These are phyloP conservation scores for Cyberlindnera maclurae DNA, from an alignment of 805 yeast genomes.

Conservation along the genomic window DNA sequence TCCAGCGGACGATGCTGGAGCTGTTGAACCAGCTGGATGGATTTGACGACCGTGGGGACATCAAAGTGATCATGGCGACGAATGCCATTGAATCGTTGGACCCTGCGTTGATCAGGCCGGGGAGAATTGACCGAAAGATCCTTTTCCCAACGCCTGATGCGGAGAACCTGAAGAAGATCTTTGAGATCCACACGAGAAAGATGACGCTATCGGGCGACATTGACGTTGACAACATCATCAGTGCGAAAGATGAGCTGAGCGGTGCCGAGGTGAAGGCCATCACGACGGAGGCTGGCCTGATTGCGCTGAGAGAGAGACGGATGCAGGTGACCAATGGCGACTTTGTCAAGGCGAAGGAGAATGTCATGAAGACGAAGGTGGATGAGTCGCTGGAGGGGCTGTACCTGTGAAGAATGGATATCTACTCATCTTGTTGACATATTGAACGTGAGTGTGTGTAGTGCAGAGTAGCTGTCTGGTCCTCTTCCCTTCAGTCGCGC, in stretches of 20 bases:
- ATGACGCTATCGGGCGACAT: constrained; percentile 88
- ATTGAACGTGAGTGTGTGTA: no score
- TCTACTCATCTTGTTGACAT: no score
- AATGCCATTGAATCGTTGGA: constrained; percentile 90
- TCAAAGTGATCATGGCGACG: constrained; percentile 97
- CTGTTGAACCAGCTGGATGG: constrained; percentile 93
- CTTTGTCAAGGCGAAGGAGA: constrained; percentile 87
- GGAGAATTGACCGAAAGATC: constrained; percentile 93
- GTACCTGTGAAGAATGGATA: constrained; percentile 41
- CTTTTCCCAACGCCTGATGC: constrained; percentile 94
- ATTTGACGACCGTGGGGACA: constrained; percentile 94
- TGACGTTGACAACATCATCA: constrained; percentile 81
- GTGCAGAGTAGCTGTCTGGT: no score
- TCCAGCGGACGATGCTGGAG: constrained; percentile 97
- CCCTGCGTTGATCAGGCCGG: constrained; percentile 95
- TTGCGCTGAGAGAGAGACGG: constrained; percentile 93
- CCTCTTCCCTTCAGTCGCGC: no score
- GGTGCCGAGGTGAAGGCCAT: constrained; percentile 98
- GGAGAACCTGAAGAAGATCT: constrained; percentile 85
- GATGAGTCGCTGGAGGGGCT: constrained; percentile 95
- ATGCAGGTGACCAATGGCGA: constrained; percentile 96
- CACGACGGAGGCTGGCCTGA: constrained; percentile 94
- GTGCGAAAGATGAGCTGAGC: constrained; percentile 86
- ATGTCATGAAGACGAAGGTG: constrained; percentile 92
- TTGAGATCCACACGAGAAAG: constrained; percentile 85